Evolutionary conservation across 1,139 yeast genomes (phyloP), one percentile per base, ranked within the genome.

Genomic region (Trichomonascaceae sp.): DNA sequence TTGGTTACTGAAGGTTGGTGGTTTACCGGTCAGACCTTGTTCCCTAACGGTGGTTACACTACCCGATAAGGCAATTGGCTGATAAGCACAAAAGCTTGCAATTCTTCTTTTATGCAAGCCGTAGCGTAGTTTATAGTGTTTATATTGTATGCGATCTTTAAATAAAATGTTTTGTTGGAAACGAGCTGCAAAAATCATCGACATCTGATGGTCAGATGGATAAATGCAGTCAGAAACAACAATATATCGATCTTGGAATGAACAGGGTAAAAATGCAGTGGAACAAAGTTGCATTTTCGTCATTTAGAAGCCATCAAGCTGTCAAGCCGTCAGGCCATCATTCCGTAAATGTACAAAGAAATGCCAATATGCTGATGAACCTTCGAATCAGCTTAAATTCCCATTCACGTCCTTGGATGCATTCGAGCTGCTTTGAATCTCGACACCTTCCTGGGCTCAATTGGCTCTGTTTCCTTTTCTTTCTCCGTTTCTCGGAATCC

Each of bases 11-110:
- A 82, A 61, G 87, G 87, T 57, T 75, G 74, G 63, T 84, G 87
- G 87, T 78, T 83, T 66, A 82, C 83, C 49, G 88, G 88, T 53
- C 88, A 83, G 70, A 83, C 85, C 61, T 72, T 83, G 57, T 83
- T 74, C 62, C 83, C 84, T 55, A 75, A 77, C 54, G 87, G 87
- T 61, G 87, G 87, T 1, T 82, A 82, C 66, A 81, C 86, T 58
- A 85, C 87, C 36, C 63, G 67, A 22, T 66, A 59, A 56, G 43
- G 10, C 13, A 45, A 10, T 7, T 10, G 12, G 32, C 12, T 27
- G 24, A 22, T 22, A 22, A 6, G 24, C 24, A 7, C 10, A 27
- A 27, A 27, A 8, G 32, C 10, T 27, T 39, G 43, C 18, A n/a
- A n/a, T n/a, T n/a, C n/a, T n/a, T n/a, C n/a, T 7, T 17, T 39